Evolutionary conservation across 2,329 filamentous ascomycete species (phyloP), one percentile per base, ranked within the genome.

Genomic region (Colletotrichum sp.): DNA sequence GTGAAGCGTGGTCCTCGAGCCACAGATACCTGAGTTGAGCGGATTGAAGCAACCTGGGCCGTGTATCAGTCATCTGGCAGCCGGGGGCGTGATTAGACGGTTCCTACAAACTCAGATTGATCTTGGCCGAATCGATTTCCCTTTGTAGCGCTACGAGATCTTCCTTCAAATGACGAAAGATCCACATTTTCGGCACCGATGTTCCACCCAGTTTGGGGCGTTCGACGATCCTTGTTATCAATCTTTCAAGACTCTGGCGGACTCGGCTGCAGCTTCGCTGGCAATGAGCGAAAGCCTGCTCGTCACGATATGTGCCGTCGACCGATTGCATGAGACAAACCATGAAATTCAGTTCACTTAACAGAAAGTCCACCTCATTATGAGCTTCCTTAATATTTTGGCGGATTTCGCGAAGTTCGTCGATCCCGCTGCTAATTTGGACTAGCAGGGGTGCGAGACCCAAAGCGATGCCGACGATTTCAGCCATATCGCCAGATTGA

Each of bases 61-160:
- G 15, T 5, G n/a, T 2, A 12, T 29, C 3, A n/a, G 4, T 1
- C 9, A 8, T 6, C 2, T 2, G 15, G n/a, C 3, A 8, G 3
- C 12, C 9, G 51, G 1, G n/a, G n/a, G 18, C 43, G 0, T 12
- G 11, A 21, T n/a, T 0, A n/a, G 18, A 47, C 43, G 11, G n/a
- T 9, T 13, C 69, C 3, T 29, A 70, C 69, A 70, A 21, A 8
- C 33, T 70, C 13, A 70, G 11, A 18, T 70, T 51, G 2, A n/a
- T 21, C 29, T 70, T 70, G 3, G 69, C 62, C 5, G 24, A 34
- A 12, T 61, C 29, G 29, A 70, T 66, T 18, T 34, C 34, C n/a
- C 36, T 36, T 21, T 51, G 8, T 3, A 66, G 16, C 5, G 34
- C 36, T 6, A 21, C 13, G 3, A 59, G 43, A 8, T 66, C 36